These are phyloP conservation scores for Hypoxylon sp. DNA, from an alignment of 2,329 filamentous ascomycete genomes.

Conservation along the genomic window DNA sequence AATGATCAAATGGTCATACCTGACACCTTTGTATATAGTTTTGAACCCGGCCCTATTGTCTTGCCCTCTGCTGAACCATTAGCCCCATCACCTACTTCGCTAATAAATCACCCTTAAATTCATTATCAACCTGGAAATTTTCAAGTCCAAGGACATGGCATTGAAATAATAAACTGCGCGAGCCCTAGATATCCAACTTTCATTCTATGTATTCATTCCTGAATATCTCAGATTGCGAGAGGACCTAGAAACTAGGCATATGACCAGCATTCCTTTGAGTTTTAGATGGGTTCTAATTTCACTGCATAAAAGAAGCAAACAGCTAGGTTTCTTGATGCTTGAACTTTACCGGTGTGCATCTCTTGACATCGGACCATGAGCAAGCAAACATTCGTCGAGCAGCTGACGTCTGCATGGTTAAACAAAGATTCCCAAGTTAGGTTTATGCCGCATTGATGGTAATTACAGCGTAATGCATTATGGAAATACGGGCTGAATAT, in stretches of 20 bases:
- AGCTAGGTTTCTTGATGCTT: constrained; percentile 6
- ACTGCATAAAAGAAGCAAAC: constrained; percentile 11
- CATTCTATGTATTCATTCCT: constrained; percentile 11
- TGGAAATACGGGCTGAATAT: constrained; percentile 1
- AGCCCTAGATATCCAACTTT: not conserved
- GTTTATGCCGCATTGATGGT: constrained; percentile 20
- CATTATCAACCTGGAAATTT: not conserved
- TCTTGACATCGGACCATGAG: not conserved
- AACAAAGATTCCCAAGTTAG: constrained; percentile 7
- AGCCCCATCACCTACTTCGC: not conserved
- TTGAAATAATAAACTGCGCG: not conserved
- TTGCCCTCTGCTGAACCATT: constrained; percentile 12
- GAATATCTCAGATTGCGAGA: not conserved
- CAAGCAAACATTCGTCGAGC: constrained; percentile 8
- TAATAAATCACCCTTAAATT: constrained; percentile 9
- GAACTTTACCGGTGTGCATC: constrained; percentile 17
- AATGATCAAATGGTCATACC: constrained; percentile 5
- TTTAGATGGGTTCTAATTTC: constrained; percentile 10
- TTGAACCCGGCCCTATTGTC: constrained; percentile 12
- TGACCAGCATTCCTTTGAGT: constrained; percentile 15
- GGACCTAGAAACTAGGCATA: constrained; percentile 2
- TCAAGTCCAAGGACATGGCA: not conserved
- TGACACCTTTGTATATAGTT: constrained; percentile 9
- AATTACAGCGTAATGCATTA: constrained; percentile 20
- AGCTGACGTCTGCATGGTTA: constrained; percentile 6